Evolutionary conservation across 805 yeast genomes (phyloP).

Genomic region (Wickerhamiella kurtzmanii): DNA sequence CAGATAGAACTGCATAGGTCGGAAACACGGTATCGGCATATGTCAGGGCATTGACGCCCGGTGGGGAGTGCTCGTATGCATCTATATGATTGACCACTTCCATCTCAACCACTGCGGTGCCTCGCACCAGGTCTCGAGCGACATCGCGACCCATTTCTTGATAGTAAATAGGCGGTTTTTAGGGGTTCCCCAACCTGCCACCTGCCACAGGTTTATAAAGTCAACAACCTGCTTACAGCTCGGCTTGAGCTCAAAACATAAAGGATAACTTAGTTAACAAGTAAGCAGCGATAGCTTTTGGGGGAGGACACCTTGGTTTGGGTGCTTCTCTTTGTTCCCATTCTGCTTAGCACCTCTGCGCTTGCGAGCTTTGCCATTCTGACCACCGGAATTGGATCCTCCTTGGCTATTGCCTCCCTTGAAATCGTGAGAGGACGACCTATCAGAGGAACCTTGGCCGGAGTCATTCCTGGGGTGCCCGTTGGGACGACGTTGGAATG

Average conservation of each 20-base stretch:
- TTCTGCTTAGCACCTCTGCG: too few relatives aligned
- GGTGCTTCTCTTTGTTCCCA: too few relatives aligned
- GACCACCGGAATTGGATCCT: too few relatives aligned
- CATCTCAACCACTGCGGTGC: slow-evolving; percentile 23
- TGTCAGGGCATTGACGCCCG: slow-evolving; percentile 17
- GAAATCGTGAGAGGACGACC: too few relatives aligned
- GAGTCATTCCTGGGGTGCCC: too few relatives aligned
- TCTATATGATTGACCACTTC: slow-evolving; percentile 17
- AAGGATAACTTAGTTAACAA: not conserved
- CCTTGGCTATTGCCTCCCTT: too few relatives aligned
- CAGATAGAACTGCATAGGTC: slow-evolving; percentile 21
- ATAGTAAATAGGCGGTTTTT: not conserved
- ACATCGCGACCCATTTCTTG: slow-evolving; percentile 17
- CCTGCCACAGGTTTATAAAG: too few relatives aligned
- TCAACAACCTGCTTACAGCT: not conserved
- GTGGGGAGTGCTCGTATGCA: slow-evolving; percentile 16
- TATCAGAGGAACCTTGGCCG: too few relatives aligned
- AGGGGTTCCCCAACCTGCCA: not conserved
- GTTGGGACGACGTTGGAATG: too few relatives aligned
- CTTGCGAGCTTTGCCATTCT: too few relatives aligned
- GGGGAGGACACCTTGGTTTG: too few relatives aligned
- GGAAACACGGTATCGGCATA: slow-evolving; percentile 25
- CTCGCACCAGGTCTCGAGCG: slow-evolving; percentile 21
- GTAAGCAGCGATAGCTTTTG: too few relatives aligned
- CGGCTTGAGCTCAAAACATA: not conserved